Conservation (phyloP, 306 rosid species). For the Mucuna pruriens region DNA sequence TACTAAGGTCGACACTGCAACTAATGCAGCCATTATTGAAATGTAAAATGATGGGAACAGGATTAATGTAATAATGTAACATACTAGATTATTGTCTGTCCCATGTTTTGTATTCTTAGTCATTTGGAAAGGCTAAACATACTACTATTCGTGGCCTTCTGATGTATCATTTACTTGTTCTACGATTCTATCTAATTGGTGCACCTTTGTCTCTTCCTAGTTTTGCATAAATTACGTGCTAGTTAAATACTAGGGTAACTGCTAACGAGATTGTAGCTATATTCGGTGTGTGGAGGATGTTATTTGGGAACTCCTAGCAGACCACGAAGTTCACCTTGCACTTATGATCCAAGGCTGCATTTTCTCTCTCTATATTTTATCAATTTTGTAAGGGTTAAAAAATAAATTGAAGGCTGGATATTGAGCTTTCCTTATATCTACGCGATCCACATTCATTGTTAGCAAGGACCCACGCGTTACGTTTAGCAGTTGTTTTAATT, state of each 20-base stretch:
- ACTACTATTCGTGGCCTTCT: not conserved
- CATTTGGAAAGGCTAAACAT: slow-evolving; percentile 18
- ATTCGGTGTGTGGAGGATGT: not conserved
- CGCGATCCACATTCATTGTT: not conserved
- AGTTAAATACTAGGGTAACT: not conserved
- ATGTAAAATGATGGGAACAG: slow-evolving; percentile 21
- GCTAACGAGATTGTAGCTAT: not conserved
- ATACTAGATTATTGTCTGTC: slow-evolving; percentile 14
- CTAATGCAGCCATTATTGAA: slow-evolving; percentile 25
- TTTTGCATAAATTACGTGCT: not conserved
- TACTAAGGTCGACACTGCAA: slow-evolving; percentile 50
- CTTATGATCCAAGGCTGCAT: not conserved
- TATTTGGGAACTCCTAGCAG: not conserved
- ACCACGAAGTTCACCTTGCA: not conserved
- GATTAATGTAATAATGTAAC: slow-evolving; percentile 38
- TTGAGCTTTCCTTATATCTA: not conserved
- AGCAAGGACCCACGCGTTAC: too few species aligned
- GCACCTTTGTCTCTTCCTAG: not conserved
- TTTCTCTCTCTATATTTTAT: too few species aligned
- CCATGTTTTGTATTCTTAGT: slow-evolving; percentile 9
- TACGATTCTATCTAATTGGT: slow-evolving; percentile 21
- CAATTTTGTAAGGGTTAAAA: not conserved
- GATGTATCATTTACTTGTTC: slow-evolving; percentile 15
- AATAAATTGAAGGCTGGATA: not conserved
- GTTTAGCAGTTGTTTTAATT: too few species aligned